Base-by-base conservation (phyloP, 148 eudicot genomes). In the Limonium bicolor region DNA sequence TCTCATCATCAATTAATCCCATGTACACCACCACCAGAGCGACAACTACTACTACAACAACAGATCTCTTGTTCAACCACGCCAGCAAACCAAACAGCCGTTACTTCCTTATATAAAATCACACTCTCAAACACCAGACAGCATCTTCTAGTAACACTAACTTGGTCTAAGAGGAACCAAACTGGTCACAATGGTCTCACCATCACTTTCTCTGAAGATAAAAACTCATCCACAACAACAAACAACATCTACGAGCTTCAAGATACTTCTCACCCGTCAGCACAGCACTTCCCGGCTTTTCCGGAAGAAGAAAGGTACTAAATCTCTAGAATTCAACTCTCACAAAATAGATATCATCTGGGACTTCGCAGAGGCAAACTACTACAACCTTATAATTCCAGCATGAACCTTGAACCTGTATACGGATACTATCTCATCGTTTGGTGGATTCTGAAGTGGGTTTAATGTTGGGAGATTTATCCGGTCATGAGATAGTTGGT, bases 301-400 rank as follows among this genome's bases (percentile, higher is more conserved):
- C 25, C 34, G 22, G 8, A 71, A 63, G 41, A 50, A 24, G n/a
- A 64, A 54, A 37, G 96, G 86, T 18, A 28, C 41, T 0, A 68
- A 67, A 58, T 26, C 24, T 0, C 45, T 80, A 17, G 68, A 60
- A 16, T 61, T 41, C 3, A 34, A 40, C 54, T 31, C 36, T 16
- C 62, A 56, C 0, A 64, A 36, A 32, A 31, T 70, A 14, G 65
- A 75, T 6, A 55, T 74, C 4, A 30, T 55, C 18, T 90, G 95
- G 95, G 93, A 84, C 71, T 73, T 90, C 6, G 53, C 75, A 1
- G 14, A 19, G 0, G 87, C 97, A 8, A 36, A n/a, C n/a, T n/a
- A n/a, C n/a, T n/a, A n/a, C n/a, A n/a, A n/a, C n/a, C 36, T 23
- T 90, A 65, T 53, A 69, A 60, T 1, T 12, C 63, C 2, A 73